Base-by-base conservation (phyloP, 2,329 filamentous ascomycete genomes). In the Colletotrichum scovillei region DNA sequence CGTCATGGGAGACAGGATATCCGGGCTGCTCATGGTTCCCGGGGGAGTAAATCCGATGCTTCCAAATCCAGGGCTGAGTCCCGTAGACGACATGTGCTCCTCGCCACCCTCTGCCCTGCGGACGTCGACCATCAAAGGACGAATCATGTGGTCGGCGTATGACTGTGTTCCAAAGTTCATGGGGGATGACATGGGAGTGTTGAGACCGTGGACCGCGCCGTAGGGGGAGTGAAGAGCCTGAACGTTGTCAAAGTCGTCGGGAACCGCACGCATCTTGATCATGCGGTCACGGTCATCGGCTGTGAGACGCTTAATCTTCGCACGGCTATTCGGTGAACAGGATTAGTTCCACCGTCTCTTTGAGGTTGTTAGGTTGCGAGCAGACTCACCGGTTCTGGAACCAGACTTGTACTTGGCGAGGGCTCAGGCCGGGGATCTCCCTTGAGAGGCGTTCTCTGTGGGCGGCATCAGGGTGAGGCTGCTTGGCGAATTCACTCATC, bases 401-500 rank as follows among this genome's bases (percentile, higher is more conserved):
- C 96, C 95, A 98, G 63, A 98, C 95, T 82, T 98, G 95, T 28
- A 98, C 96, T 81, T 98, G 95, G 74, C 95, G 91, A 49, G 95
- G 94, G 78, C 94, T 98, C 62, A 98, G 85, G 0, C 95, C 96
- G 38, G 96, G 95, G 58, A 98, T 98, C 81, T 98, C 95, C 75
- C 93, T 88, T 4, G 95, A 96, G 49, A 98, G 87, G 59, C 95
- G 89, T 81, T 98, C 95, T 75, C 95, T 89, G 82, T 98, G 95
- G 59, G 94, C 94, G 53, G 95, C 95, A 84, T 98, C 95, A 8
- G 95, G 95, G 81, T 98, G 95, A 28, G 95, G 94, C 81, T 98
- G 95, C 78, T 97, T 95, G 70, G 95, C 94, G 79, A 98, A 98
- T 81, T 98, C 95, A 83, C 94, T 98, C 95, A 98, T 97, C 69